Base-by-base conservation (phyloP, 2,329 filamentous ascomycete genomes). In the Xylariaceae sp. region DNA sequence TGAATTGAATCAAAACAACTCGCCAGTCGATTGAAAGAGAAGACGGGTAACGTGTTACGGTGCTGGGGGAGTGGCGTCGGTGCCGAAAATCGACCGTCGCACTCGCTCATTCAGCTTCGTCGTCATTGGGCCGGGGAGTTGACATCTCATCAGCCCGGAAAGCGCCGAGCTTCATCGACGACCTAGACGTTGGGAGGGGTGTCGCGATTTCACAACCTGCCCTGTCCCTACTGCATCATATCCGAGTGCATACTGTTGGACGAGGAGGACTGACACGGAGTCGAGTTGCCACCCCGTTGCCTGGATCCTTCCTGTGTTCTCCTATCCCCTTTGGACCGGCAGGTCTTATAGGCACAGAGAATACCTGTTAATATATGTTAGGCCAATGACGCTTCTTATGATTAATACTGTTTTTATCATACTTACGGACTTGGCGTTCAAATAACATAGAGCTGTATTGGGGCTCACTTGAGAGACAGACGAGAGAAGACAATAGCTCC, bases 21-120 rank as follows among this genome's bases (percentile, higher is more conserved):
- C 30, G 30, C 17, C 52, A n/a, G n/a, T 51, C 34, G 39, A 17
- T 17, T 52, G 39, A 37, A 9, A 54, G 18, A 54, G 53, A 47
- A 10, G n/a, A 23, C 37, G 37, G 8, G 42, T n/a, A 13, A 13
- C 42, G 42, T 45, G 42, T n/a, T 45, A 13, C 37, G 37, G 42
- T 45, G 23, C 49, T 45, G 57, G 53, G 39, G 56, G 54, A 37
- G 30, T 53, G 37, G 48, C 39, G 52, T 51, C 34, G 56, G 59
- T 57, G 49, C 44, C 44, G 17, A 35, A 42, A 47, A 47, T 11
- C 58, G 44, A 53, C 35, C 17, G n/a, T 51, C 47, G 13, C 47
- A 42, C 30, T 42, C 45, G 11, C 45, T 23, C n/a, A 49, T 44
- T 48, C 30, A 8, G 18, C 55, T 42, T 15, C 23, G 47, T 6